A percentile compares a stretch with the other conserved stretches of the same genome.
Conservation (phyloP, 2,329 filamentous ascomycete genomes). For the Sclerotiophoma versabilis region DNA sequence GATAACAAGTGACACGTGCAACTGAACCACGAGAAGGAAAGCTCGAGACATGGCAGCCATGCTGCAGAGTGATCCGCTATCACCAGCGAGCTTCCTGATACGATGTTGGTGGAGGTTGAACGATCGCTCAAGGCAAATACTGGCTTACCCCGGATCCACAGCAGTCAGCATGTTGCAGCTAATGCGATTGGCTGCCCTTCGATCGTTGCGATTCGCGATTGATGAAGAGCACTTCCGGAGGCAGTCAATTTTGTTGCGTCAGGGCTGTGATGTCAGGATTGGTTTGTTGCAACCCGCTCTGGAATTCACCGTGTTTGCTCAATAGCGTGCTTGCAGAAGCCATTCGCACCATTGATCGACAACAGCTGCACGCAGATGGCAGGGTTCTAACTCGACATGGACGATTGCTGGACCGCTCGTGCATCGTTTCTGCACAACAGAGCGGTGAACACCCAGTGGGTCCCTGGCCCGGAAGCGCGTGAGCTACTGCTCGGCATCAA, state of each 20-base stretch:
- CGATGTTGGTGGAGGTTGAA: not conserved
- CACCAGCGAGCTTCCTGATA: constrained; percentile 9
- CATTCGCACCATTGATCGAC: constrained; percentile 14
- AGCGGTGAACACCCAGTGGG: constrained; percentile 27
- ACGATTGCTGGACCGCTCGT: constrained; percentile 17
- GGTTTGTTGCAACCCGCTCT: not conserved
- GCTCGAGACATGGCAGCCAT: constrained; percentile 4
- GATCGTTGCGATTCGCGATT: constrained; percentile 8
- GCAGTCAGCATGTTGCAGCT: constrained; percentile 4
- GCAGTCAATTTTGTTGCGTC: not conserved
- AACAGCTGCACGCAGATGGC: constrained; percentile 8
- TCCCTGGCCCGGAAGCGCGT: constrained; percentile 6
- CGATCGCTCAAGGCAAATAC: constrained; percentile 10
- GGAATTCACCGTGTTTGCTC: not conserved
- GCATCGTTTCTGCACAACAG: constrained; percentile 19
- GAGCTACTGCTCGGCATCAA: constrained; percentile 7
- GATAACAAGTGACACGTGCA: constrained; percentile 9
- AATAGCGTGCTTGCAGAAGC: constrained; percentile 6
- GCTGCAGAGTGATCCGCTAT: constrained; percentile 5
- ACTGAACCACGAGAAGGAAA: constrained; percentile 16
- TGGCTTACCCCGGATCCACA: constrained; percentile 18
- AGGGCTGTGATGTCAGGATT: not conserved
- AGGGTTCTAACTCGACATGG: constrained; percentile 14
- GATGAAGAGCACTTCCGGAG: not conserved
- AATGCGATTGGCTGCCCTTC: not conserved